Base-by-base conservation (phyloP, 495 filamentous ascomycete genomes). In the Aspergillus funiculosus region DNA sequence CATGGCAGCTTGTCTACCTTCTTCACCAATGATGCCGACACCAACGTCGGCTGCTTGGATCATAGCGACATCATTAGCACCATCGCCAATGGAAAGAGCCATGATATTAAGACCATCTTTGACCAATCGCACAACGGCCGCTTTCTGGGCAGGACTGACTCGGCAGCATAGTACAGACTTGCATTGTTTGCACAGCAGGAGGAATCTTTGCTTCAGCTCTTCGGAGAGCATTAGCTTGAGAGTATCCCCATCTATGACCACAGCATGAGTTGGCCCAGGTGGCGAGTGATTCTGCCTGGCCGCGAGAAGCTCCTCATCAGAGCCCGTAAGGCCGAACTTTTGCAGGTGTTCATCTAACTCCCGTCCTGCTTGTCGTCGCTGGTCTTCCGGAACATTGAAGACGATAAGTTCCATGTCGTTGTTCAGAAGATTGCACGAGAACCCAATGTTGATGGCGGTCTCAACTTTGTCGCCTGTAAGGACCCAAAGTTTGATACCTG, bases 401-500 rank as follows among this genome's bases (percentile, higher is more conserved):
- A 94, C 80, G 53, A 99, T 86, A 34, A 99, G 72, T 51, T 99
- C 92, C 94, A 99, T 95, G 50, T 92, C 83, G 63, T 96, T 99
- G 67, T 90, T 85, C 31, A 99, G 77, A 26, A 99, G 77, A 49
- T 99, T 99, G 74, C 94, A 97, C 9, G 94, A 97, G 67, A 97
- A 99, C 15, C 94, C 94, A 63, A 99, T 99, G 66, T 99, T 99
- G 78, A 99, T 97, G 30, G 94, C 94, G 36, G 94, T 99, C 66
- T 97, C 94, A 36, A 97, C 91, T 67, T 96, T 99, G 72, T 99
- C 94, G 43, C 94, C 94, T 24, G 94, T 99, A 34, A 99, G 71
- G 45, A 99, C 94, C 94, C 94, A 99, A n/a, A 99, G 79, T 61
- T 99, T 99, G 67, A 99, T 96, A 48, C 94, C 94, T 38, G 94